These are phyloP conservation scores for Tetragonia tetragonoides DNA, from an alignment of 148 eudicot species.

Conservation along the genomic window DNA sequence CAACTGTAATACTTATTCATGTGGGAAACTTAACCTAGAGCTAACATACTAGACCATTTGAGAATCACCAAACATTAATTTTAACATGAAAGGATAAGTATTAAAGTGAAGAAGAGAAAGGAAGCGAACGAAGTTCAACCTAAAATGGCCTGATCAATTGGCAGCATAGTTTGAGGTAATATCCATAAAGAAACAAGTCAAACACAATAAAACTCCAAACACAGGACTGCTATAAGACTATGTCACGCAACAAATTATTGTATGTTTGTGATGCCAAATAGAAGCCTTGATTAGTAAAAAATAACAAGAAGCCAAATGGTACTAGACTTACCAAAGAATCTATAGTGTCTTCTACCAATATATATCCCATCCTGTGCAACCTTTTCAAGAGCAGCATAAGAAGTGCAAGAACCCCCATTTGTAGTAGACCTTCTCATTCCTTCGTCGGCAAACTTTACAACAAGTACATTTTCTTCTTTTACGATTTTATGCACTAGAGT, in stretches of 20 bases:
- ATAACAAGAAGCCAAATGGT: background rate
- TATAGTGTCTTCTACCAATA: slow-evolving; percentile 48
- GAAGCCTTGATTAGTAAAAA: background rate
- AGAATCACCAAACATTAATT: no score
- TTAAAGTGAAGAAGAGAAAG: no score
- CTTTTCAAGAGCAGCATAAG: slow-evolving; percentile 8
- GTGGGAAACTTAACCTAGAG: background rate
- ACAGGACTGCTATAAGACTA: no score
- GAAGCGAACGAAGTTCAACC: no score
- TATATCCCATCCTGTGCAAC: slow-evolving; percentile 52
- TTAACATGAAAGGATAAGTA: no score
- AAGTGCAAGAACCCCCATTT: background rate
- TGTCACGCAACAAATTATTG: background rate
- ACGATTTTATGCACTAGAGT: slow-evolving; percentile 59
- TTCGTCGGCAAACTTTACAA: slow-evolving; percentile 56
- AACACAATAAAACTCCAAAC: no score
- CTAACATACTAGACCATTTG: background rate
- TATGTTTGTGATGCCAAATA: background rate
- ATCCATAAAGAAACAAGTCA: no score
- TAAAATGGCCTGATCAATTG: no score
- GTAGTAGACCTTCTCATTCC: background rate
- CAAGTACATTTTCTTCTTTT: slow-evolving; percentile 65
- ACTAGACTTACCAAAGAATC: slow-evolving; percentile 51
- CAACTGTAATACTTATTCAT: no score
- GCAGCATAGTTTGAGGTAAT: no score